These are phyloP conservation scores for Tillandsia leiboldiana DNA, from an alignment of 176 grass and related monocot species.

Conservation along the genomic window DNA sequence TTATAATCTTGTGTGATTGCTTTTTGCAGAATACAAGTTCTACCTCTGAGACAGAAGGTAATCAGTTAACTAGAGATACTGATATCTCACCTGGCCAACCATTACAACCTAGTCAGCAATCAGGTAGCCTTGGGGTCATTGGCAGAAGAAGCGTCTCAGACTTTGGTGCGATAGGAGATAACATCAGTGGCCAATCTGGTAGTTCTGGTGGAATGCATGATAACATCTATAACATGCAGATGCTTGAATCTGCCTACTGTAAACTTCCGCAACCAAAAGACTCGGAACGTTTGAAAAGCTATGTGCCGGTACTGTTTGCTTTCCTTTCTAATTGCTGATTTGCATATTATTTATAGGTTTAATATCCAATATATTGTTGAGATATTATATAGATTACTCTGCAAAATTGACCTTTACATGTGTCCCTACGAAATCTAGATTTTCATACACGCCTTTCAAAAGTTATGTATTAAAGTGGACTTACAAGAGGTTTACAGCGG, in stretches of 20 bases:
- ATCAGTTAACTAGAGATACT: slow-evolving; percentile 56
- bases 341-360: no score
- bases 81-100: slow-evolving; percentile 73
- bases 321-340: no score
- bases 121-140: slow-evolving; percentile 73
- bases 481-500: no score
- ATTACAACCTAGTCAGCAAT: slow-evolving; percentile 60
- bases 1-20: neutral
- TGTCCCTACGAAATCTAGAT: no score
- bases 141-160: slow-evolving; percentile 85
- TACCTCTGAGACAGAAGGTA: slow-evolving; percentile 45
- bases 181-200: slow-evolving; percentile 39
- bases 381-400: neutral
- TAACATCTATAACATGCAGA: slow-evolving; percentile 75
- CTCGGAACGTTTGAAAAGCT: slow-evolving; percentile 70
- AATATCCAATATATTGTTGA: neutral
- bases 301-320: slow-evolving; percentile 44
- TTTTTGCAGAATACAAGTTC: slow-evolving; percentile 33
- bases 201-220: slow-evolving; percentile 47
- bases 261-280: slow-evolving; percentile 92
- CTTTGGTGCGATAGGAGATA: slow-evolving; percentile 80
- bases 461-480: no score
- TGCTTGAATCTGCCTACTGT: slow-evolving; percentile 84
- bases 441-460: no score
- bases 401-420: neutral